These are phyloP conservation scores for Phyllosticta citribraziliensis DNA, from an alignment of 2,329 filamentous ascomycete species.

Conservation along the genomic window DNA sequence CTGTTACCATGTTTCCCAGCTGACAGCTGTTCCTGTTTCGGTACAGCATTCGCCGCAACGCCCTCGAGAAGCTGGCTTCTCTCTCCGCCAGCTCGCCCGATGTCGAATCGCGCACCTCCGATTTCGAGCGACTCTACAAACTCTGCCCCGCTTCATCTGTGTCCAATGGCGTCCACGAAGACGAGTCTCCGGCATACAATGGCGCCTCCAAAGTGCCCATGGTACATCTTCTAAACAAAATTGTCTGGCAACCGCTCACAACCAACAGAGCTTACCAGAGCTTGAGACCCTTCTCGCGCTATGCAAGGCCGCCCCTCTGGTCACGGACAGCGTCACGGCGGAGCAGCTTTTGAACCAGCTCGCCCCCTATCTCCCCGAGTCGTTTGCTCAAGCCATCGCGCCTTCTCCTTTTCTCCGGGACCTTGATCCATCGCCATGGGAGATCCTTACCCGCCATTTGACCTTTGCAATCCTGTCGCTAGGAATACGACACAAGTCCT, in stretches of 20 bases:
- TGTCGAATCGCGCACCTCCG: conserved; percentile 21
- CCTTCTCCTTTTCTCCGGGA: conserved; percentile 73
- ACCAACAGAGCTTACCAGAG: conserved; percentile 65
- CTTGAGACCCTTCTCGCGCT: conserved; percentile 85
- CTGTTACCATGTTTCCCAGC: neutral
- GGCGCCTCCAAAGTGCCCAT: conserved; percentile 26
- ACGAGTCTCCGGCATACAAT: neutral
- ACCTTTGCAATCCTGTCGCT: conserved; percentile 73
- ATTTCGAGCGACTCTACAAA: conserved; percentile 34
- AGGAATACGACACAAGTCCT: conserved; percentile 58
- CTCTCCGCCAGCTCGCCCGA: conserved; percentile 32
- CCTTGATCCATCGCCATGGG: conserved; percentile 81
- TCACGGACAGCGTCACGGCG: conserved; percentile 62
- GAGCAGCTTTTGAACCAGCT: conserved; percentile 71
- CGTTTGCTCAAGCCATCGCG: conserved; percentile 67
- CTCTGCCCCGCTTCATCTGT: conserved; percentile 18
- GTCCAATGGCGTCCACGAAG: conserved; percentile 10
- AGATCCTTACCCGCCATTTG: conserved; percentile 69
- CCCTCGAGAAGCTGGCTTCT: conserved; percentile 41
- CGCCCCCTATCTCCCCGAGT: conserved; percentile 75
- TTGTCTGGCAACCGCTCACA: neutral
- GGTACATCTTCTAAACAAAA: conserved; percentile 16
- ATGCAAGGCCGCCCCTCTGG: conserved; percentile 75
- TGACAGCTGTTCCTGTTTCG: conserved; percentile 2
- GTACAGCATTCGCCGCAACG: conserved; percentile 31